Percentiles rank a stretch among this genome's conserved stretches.
These are phyloP conservation scores for Jaltomata sinuosa DNA, from an alignment of 257 asterid species.

Conservation along the genomic window DNA sequence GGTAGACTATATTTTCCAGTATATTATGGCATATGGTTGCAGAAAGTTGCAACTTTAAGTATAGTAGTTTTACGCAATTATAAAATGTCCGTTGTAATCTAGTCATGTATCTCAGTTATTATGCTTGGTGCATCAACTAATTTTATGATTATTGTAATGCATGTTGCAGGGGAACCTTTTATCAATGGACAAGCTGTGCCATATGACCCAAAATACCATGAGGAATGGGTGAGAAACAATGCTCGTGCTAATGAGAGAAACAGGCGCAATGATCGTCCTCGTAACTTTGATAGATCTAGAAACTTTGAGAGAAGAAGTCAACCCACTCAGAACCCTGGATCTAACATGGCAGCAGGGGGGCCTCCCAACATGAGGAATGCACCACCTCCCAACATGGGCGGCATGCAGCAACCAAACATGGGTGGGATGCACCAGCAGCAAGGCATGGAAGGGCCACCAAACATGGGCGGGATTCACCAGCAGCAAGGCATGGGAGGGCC, in stretches of 20 bases:
- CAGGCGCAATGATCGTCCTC: slow-evolving; percentile 65
- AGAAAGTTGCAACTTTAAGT: not conserved
- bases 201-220: slow-evolving; percentile 85
- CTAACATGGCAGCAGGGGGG: slow-evolving; percentile 7
- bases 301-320: slow-evolving; percentile 44
- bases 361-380: slow-evolving; percentile 16
- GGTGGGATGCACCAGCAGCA: not conserved
- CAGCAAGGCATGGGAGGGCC: not conserved
- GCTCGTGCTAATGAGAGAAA: slow-evolving; percentile 52
- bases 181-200: slow-evolving; percentile 96
- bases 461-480: not conserved
- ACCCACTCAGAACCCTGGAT: not conserved
- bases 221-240: slow-evolving; percentile 93
- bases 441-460: not conserved
- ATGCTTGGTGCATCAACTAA: not conserved
- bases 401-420: slow-evolving; percentile 7
- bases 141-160: not conserved
- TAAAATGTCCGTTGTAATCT: not conserved
- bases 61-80: not conserved
- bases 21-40: not conserved
- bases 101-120: not conserved
- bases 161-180: slow-evolving; percentile 79
- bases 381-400: slow-evolving; percentile 9
- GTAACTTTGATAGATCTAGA: slow-evolving; percentile 56
- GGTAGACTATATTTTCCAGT: not conserved